Conservation (phyloP, 495 filamentous ascomycete genomes). For the Hypoxylon fuscum region DNA sequence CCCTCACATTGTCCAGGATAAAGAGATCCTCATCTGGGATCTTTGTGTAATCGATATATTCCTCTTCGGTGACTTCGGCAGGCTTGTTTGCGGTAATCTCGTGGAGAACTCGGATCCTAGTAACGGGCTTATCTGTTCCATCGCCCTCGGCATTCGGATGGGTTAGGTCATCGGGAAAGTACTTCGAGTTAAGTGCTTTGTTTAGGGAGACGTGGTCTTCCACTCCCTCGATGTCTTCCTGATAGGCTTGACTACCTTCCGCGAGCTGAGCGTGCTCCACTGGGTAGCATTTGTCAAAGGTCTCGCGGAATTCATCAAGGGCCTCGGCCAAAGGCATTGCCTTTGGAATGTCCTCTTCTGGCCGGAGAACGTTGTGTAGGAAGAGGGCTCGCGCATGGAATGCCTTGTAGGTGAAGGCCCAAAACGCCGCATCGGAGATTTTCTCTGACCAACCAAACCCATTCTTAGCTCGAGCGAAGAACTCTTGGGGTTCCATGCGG, state of each 20-base stretch:
- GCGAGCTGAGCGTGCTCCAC: background rate
- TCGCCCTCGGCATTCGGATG: slow-evolving; percentile 15
- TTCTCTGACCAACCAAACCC: slow-evolving; percentile 15
- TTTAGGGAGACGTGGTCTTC: slow-evolving; percentile 4
- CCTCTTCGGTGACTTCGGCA: too few relatives aligned
- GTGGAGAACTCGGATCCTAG: background rate
- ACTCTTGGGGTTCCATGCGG: slow-evolving; percentile 13
- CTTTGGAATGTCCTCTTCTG: background rate
- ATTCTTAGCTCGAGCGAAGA: slow-evolving; percentile 28
- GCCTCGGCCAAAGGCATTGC: slow-evolving; percentile 7
- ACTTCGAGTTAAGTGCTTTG: background rate
- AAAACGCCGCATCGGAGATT: slow-evolving; percentile 25
- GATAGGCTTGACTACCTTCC: background rate
- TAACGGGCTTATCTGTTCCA: slow-evolving; percentile 20
- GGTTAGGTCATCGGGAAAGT: slow-evolving; percentile 23
- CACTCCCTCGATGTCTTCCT: slow-evolving; percentile 17
- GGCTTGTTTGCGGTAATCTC: too few relatives aligned
- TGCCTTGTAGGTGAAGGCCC: slow-evolving; percentile 38
- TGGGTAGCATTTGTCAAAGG: background rate
- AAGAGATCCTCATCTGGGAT: too few relatives aligned
- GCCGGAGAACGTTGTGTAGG: background rate
- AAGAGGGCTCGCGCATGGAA: slow-evolving; percentile 33
- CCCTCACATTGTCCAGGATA: too few relatives aligned
- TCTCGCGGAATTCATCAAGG: slow-evolving; percentile 23
- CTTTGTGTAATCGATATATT: background rate